phyloP scores from a whole-genome alignment of 2,329 filamentous ascomycete species.

The Capronia americana region DNA sequence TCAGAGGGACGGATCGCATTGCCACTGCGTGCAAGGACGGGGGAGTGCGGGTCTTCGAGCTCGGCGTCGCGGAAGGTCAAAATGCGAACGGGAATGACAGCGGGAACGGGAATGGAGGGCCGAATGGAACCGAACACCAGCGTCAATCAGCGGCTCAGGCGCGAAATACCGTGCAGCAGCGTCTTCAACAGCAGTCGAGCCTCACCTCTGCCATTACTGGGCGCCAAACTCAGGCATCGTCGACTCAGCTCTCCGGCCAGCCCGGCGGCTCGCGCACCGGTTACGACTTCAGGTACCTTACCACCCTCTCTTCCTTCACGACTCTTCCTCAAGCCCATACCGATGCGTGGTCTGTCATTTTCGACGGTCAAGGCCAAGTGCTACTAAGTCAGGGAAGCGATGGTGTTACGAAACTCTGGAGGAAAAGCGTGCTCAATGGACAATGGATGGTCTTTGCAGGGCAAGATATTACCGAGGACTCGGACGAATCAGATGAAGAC shows the following conservation, averaged over 20 bases:
- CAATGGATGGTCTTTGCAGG: slow-evolving; percentile 35
- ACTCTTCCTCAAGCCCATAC: slow-evolving; percentile 33
- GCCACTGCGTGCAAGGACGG: slow-evolving; percentile 95
- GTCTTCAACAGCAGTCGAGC: slow-evolving; percentile 37
- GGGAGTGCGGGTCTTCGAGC: slow-evolving; percentile 82
- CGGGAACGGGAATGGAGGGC: neutral
- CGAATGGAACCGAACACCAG: slow-evolving; percentile 9
- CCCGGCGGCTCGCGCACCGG: slow-evolving; percentile 19
- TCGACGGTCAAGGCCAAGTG: slow-evolving; percentile 37
- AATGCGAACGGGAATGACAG: neutral
- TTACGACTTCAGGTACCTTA: slow-evolving; percentile 33
- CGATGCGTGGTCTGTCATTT: slow-evolving; percentile 38
- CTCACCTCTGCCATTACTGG: slow-evolving; percentile 40
- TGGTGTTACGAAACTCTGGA: slow-evolving; percentile 36
- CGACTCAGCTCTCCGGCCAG: slow-evolving; percentile 5
- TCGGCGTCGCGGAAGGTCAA: slow-evolving; percentile 50
- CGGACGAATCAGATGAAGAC: neutral
- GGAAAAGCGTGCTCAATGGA: slow-evolving; percentile 27
- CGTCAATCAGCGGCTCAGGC: neutral
- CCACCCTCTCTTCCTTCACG: slow-evolving; percentile 20
- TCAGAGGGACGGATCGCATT: slow-evolving; percentile 86
- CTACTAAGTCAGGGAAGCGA: slow-evolving; percentile 38
- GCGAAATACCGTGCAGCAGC: slow-evolving; percentile 8
- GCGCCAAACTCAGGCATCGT: slow-evolving; percentile 16
- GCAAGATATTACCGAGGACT: slow-evolving; percentile 28